Percentiles rank a stretch among this genome's conserved stretches.
Evolutionary conservation across 2,329 filamentous ascomycete species (phyloP).

Genomic region (Pseudohalonectria lignicola): DNA sequence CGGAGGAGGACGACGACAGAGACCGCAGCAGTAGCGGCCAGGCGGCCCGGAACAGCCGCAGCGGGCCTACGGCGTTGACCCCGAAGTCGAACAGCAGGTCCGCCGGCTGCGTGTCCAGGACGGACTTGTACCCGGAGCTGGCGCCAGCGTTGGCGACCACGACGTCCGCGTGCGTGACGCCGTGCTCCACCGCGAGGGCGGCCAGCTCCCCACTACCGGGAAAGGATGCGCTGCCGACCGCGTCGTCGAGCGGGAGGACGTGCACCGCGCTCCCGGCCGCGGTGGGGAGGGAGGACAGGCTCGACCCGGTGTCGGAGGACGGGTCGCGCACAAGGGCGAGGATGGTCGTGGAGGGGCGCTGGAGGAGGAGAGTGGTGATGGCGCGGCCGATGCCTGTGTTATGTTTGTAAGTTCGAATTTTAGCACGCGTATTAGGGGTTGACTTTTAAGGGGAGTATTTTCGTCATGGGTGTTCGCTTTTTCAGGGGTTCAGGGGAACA

Average conservation of each 20-base stretch:
- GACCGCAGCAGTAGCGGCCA: slow-evolving; percentile 11
- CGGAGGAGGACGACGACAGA: too few relatives aligned
- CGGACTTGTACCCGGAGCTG: slow-evolving; percentile 7
- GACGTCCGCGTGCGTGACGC: slow-evolving; percentile 11
- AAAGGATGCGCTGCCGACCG: slow-evolving; percentile 1
- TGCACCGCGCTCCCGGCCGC: slow-evolving; percentile 8
- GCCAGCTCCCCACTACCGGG: neutral
- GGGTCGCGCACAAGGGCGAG: slow-evolving; percentile 14
- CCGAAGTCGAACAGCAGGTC: slow-evolving; percentile 10
- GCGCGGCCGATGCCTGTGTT: slow-evolving; percentile 10
- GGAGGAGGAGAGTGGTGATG: slow-evolving; percentile 9
- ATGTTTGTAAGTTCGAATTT: too few relatives aligned
- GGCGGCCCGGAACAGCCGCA: slow-evolving; percentile 12
- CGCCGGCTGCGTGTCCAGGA: slow-evolving; percentile 9
- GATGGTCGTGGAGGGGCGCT: slow-evolving; percentile 13
- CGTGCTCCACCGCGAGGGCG: slow-evolving; percentile 5
- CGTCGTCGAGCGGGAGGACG: slow-evolving; percentile 11
- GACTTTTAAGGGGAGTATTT: neutral
- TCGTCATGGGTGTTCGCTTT: too few relatives aligned
- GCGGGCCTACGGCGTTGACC: slow-evolving; percentile 13
- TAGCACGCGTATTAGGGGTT: neutral
- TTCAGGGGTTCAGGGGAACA: too few relatives aligned
- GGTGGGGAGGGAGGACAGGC: slow-evolving; percentile 65
- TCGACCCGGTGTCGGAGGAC: slow-evolving; percentile 32
- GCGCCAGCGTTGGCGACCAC: slow-evolving; percentile 17